A percentile compares a stretch with the other conserved stretches of the same genome.
Conservation (phyloP, 228 moss, liverwort and hornwort species). For the Sphagnum fallax region DNA sequence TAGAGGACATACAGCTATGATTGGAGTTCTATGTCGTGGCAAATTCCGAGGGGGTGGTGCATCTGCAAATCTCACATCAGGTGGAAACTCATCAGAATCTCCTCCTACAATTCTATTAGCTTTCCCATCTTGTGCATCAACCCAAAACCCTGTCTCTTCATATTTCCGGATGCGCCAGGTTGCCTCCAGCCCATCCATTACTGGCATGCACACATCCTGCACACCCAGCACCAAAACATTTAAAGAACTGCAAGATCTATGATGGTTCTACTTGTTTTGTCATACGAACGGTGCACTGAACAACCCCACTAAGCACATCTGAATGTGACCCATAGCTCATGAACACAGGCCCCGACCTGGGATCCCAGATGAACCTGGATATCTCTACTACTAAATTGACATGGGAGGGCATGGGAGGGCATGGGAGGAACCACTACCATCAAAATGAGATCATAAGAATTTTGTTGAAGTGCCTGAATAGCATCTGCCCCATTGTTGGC, state of each 20-base stretch:
- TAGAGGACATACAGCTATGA: constrained; percentile 57
- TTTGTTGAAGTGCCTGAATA: constrained; percentile 54
- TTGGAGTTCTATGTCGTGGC: constrained; percentile 45
- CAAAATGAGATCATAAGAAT: constrained; percentile 60
- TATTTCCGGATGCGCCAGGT: constrained; percentile 67
- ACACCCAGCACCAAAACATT: constrained; percentile 4
- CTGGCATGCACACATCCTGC: constrained; percentile 93
- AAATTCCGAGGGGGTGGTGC: constrained; percentile 19
- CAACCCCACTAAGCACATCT: not conserved
- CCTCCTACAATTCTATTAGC: constrained; percentile 17
- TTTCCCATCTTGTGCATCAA: constrained; percentile 26
- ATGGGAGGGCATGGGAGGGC: too few species aligned
- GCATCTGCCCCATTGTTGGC: constrained; percentile 80
- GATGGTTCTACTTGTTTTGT: too few species aligned
- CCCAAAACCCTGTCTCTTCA: constrained; percentile 64
- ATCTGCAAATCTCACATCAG: constrained; percentile 9
- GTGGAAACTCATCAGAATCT: constrained; percentile 3
- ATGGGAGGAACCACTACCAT: constrained; percentile 32
- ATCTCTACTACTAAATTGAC: too few species aligned
- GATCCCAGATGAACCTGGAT: too few species aligned
- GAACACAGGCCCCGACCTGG: not conserved
- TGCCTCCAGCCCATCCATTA: constrained; percentile 92
- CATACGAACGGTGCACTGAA: too few species aligned
- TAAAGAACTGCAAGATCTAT: not conserved
- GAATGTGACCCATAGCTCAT: not conserved